Conservation (phyloP, 2,329 filamentous ascomycete genomes). For the Trichoderma polysporum region DNA sequence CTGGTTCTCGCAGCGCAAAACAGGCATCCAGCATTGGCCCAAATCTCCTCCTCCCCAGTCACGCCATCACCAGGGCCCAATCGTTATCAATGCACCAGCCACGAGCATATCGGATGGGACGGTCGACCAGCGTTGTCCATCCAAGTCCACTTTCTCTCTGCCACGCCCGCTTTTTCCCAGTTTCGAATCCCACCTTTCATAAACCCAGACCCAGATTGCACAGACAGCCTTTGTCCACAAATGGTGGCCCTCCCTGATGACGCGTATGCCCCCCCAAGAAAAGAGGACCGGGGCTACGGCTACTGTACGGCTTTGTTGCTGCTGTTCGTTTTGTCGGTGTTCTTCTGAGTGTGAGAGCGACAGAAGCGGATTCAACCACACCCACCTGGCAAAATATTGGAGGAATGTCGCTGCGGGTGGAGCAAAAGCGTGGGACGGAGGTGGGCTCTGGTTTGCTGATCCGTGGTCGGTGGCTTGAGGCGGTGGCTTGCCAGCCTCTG, state of each 20-base stretch:
- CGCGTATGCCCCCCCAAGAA: constrained; percentile 7
- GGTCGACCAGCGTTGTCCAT: not conserved
- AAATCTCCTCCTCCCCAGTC: constrained; percentile 7
- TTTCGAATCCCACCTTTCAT: not conserved
- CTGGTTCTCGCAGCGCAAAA: not conserved
- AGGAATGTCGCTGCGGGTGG: constrained; percentile 7
- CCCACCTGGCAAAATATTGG: not conserved
- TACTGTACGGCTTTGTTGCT: no score
- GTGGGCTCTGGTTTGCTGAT: constrained; percentile 12
- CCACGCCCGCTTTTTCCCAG: not conserved
- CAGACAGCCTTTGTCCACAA: not conserved
- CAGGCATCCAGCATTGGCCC: constrained; percentile 1
- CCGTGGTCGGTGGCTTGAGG: constrained; percentile 3
- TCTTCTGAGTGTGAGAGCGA: no score
- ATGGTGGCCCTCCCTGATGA: constrained; percentile 7
- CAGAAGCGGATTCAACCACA: not conserved
- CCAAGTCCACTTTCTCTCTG: no score
- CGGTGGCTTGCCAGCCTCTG: constrained; percentile 8
- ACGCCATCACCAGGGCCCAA: constrained; percentile 17
- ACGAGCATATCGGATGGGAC: constrained; percentile 17
- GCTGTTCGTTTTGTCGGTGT: no score
- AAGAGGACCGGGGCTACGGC: no score
- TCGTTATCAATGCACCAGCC: constrained; percentile 17
- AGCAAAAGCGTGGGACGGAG: not conserved
- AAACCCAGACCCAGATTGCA: no score